A percentile compares a stretch with the other conserved stretches of the same genome.
Evolutionary conservation across 164 flowering plant genomes (phyloP).

Genomic region (Malania oleifera): DNA sequence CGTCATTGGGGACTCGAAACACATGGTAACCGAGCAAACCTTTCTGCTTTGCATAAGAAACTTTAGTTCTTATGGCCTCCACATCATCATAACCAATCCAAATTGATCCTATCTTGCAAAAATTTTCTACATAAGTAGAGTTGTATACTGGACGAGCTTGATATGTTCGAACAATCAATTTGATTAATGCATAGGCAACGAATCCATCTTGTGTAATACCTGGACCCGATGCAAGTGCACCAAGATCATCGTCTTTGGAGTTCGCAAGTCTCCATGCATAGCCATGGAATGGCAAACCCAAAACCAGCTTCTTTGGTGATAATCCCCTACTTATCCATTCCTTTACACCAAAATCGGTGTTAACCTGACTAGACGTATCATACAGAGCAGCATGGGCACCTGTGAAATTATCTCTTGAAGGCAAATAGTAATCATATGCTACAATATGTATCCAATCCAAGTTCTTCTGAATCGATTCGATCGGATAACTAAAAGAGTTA

Average conservation of each 20-base stretch:
- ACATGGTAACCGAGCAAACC: constrained; percentile 15
- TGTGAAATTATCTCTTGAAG: no score
- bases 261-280: constrained; percentile 45
- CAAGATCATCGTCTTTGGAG: constrained; percentile 25
- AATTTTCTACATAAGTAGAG: no score
- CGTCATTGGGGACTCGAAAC: no score
- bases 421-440: no score
- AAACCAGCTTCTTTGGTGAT: constrained; percentile 29
- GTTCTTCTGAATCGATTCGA: constrained; percentile 22
- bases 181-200: no score
- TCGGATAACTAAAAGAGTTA: no score
- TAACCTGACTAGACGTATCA: constrained; percentile 31
- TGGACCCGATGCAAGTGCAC: constrained; percentile 40
- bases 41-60: constrained; percentile 3
- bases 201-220: no score
- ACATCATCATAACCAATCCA: constrained; percentile 45
- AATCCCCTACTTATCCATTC: constrained; percentile 46
- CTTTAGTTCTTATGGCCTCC: constrained; percentile 15
- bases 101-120: constrained; percentile 13
- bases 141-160: no score
- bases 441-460: constrained; percentile 58
- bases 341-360: constrained; percentile 40
- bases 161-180: no score
- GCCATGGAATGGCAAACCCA: constrained; percentile 60
- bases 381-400: constrained; percentile 54